Evolutionary conservation across 164 flowering plant species (phyloP).

Genomic region (Amborella trichopoda): DNA sequence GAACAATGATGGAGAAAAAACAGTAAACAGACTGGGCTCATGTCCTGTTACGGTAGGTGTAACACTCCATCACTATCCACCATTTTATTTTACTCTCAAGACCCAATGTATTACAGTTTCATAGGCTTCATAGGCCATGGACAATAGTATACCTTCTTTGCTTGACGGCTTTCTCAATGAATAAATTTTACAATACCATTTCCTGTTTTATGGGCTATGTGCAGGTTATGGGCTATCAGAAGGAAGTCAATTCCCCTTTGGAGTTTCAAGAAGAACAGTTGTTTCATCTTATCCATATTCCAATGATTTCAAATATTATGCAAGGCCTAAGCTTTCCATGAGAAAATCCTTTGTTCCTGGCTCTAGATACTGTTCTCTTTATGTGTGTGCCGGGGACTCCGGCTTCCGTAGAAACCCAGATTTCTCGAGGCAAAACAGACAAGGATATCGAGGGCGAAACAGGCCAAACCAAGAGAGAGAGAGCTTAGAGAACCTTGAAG

Average conservation of each 20-base stretch:
- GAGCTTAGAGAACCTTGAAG: constrained; percentile 36
- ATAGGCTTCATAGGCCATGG: too few species aligned
- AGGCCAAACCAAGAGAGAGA: constrained; percentile 51
- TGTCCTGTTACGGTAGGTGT: too few species aligned
- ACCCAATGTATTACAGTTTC: too few species aligned
- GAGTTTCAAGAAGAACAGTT: constrained; percentile 42
- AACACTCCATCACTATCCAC: too few species aligned
- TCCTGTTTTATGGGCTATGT: not conserved
- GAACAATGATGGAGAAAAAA: too few species aligned
- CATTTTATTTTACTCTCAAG: too few species aligned
- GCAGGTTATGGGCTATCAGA: constrained; percentile 52
- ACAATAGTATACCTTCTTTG: too few species aligned
- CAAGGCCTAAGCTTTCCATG: constrained; percentile 11
- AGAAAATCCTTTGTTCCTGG: too few species aligned
- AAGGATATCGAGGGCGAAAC: constrained; percentile 33
- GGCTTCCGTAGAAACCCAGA: constrained; percentile 62
- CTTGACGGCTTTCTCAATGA: too few species aligned
- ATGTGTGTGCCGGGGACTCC: constrained; percentile 47
- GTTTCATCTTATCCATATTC: constrained; percentile 24
- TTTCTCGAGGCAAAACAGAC: constrained; percentile 54
- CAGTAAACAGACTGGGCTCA: too few species aligned
- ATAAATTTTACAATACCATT: too few species aligned
- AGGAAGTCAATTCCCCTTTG: constrained; percentile 38
- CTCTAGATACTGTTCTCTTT: too few species aligned
- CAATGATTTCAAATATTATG: constrained; percentile 18